Base-by-base conservation (phyloP, 1,284 basidiomycete genomes). In the Apiotrichum mycotoxinovorans region DNA sequence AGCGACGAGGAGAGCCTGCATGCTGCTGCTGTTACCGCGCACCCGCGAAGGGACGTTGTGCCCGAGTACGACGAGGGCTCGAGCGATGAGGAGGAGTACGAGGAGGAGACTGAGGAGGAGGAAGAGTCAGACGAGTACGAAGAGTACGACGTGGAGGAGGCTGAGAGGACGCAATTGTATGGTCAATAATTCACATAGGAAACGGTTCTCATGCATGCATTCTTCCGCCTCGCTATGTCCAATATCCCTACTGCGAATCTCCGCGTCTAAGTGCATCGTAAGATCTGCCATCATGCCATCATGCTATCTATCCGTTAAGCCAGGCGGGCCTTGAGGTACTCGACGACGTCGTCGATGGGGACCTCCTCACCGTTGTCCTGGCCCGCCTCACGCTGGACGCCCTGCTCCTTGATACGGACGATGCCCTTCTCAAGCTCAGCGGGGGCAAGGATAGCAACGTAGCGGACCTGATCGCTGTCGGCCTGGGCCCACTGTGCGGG, bases 401-500 rank as follows among this genome's bases (percentile, higher is more conserved):
- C 83, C 77, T 98, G 95, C 73, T 93, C 87, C 81, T 98, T 98
- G 64, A 98, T 89, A 22, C 87, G 84, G 27, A 97, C 91, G 45
- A 87, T 79, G 4, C 92, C 92, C 51, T 83, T 82, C 67, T 85
- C 86, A 59, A 94, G 80, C 79, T 98, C 95, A 60, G 88, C 87
- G 1, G 84, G 85, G 9, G 92, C 95, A 25, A 98, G 79, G 63
- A 98, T 89, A 57, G 97, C 84, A 2, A 90, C 93, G 74, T 90
- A 95, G 3, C 91, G 92, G 37, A 91, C 89, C 64, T 89, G 86
- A 68, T 98, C 94, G 71, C 82, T 86, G 78, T 96, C 95, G n/a
- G 91, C 89, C 3, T 87, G 86, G 20, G 87, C 87, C 72, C 96
- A 98, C 74, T 98, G 95, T 11, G 84, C 81, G 37, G 92, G 80